Evolutionary conservation across 331 rosid genomes (phyloP).

Genomic region (Prunus yedoensis): DNA sequence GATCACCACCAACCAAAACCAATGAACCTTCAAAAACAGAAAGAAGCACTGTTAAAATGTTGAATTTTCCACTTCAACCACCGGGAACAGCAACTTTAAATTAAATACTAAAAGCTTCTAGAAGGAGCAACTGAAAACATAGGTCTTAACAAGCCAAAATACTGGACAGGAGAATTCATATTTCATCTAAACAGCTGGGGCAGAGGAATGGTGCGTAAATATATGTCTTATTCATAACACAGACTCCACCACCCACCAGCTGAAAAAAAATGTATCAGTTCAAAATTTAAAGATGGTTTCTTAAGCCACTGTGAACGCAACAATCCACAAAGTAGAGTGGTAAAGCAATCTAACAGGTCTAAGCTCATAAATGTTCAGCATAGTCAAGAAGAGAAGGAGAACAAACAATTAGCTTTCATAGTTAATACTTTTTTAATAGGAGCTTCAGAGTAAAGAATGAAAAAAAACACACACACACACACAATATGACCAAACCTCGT

Average conservation of each 20-base stretch:
- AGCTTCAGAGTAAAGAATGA: background rate
- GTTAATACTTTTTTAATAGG: background rate
- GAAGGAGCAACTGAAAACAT: background rate
- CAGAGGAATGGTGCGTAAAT: background rate
- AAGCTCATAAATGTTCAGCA: conserved; percentile 11
- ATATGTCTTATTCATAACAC: background rate
- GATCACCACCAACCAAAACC: conserved; percentile 88
- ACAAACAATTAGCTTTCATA: background rate
- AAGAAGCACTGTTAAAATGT: conserved; percentile 22
- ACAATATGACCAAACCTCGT: conserved; percentile 57
- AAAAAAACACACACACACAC: background rate
- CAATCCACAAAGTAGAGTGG: background rate
- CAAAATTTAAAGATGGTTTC: background rate
- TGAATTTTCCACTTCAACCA: background rate
- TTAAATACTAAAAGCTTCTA: conserved; percentile 10
- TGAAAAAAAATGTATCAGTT: background rate
- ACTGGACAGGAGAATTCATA: background rate
- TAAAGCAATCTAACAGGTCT: background rate
- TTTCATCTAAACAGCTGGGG: background rate
- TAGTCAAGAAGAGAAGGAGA: background rate
- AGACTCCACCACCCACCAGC: background rate
- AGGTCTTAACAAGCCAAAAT: background rate
- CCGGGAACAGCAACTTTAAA: background rate
- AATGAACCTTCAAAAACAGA: conserved; percentile 72
- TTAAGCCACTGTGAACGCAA: background rate